A percentile compares a stretch with the other conserved stretches of the same genome.
These are phyloP conservation scores for Paxillus involutus DNA, from an alignment of 768 basidiomycete genomes.

Conservation along the genomic window DNA sequence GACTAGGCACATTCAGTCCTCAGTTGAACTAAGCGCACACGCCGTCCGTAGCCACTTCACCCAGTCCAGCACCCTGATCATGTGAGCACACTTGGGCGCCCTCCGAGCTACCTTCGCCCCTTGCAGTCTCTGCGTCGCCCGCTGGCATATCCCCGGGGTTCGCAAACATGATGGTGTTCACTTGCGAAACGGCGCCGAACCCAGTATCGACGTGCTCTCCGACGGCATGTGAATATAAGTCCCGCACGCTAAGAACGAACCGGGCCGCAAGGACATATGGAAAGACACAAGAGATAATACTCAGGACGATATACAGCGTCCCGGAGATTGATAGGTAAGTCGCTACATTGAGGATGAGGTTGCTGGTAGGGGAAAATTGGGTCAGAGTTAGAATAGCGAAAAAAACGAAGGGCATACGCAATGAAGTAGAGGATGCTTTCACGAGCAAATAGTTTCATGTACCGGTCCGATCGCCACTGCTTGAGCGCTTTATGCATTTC, in stretches of 20 bases:
- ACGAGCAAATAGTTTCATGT: slow-evolving; percentile 3
- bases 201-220: slow-evolving; percentile 11
- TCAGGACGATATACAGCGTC: not conserved
- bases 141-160: not conserved
- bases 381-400: not conserved
- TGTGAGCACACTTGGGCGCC: no score
- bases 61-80: no score
- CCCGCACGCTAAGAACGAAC: slow-evolving; percentile 16
- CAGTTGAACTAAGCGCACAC: no score
- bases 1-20: no score
- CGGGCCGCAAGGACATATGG: slow-evolving; percentile 4
- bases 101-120: no score
- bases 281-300: not conserved
- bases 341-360: not conserved
- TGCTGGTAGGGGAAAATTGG: not conserved
- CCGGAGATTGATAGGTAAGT: no score
- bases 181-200: slow-evolving; percentile 1
- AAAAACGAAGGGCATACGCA: slow-evolving; percentile 6
- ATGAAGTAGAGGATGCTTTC: slow-evolving; percentile 13
- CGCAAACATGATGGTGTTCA: not conserved
- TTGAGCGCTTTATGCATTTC: no score
- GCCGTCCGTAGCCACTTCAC: no score
- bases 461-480: slow-evolving; percentile 3
- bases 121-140: no score
- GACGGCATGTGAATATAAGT: slow-evolving; percentile 1